Base-by-base conservation (phyloP, 1,139 yeast genomes). In the Saccharomyces hybrid region DNA sequence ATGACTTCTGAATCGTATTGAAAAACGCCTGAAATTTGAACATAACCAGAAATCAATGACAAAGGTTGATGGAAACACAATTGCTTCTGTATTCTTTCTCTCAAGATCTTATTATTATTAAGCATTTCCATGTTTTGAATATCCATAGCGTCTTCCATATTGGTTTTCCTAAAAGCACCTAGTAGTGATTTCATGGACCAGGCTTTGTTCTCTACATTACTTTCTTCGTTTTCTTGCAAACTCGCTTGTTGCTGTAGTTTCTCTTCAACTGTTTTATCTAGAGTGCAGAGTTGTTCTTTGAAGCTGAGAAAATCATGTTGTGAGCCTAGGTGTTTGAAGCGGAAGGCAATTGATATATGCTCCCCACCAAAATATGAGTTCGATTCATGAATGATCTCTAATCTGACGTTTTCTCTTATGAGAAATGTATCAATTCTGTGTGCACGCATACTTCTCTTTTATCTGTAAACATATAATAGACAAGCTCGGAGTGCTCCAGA, bases 1-100 rank as follows among this genome's bases (percentile, higher is more conserved):
- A 83, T 70, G 0, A 79, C 65, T 4, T 72, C 73, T 51, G 82
- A 81, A 67, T 89, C 87, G 47, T 84, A 77, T 8, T 81, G 79
- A 59, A 85, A 83, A 53, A 80, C 79, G 0, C 96, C 96, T 52
- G 85, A 76, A 47, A 89, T 68, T 67, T 90, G 96, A 3, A 84
- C 75, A 66, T 84, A 85, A 0, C 96, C 96, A 60, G 88, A 78
- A 53, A 83, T 76, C 20, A 87, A 64, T 1, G 66, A 61, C 26
- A 67, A 64, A 0, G 72, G 69, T 41, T 64, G 59, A 53, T 64
- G 68, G 32, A 57, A 66, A 49, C 58, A 56, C 48, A 60, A 55
- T 55, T 52, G 63, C 32, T 58, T 59, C 8, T 59, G 58, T 11
- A 59, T 41, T 27, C 61, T 64, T 7, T 63, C 66, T 48, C 68